Evolutionary conservation across 176 grass and related monocot genomes (phyloP).

Genomic region (Pontederia crassipes): DNA sequence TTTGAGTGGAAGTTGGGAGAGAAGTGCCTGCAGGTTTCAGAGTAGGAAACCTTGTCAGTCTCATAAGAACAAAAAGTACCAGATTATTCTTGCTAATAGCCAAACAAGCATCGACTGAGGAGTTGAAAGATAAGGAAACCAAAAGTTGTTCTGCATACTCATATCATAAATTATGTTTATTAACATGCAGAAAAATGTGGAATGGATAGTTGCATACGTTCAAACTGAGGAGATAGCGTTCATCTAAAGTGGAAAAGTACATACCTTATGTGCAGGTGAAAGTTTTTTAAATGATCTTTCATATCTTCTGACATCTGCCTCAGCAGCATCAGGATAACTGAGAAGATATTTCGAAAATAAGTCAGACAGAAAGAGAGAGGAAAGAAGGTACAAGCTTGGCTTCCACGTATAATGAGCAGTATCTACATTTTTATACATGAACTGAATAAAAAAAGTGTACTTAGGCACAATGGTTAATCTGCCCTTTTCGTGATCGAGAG

Average conservation of each 20-base stretch:
- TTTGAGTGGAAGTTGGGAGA: conserved; percentile 83
- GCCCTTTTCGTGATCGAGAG: too few species aligned
- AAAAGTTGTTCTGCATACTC: conserved; percentile 33
- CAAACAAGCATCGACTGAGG: conserved; percentile 67
- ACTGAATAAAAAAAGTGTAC: too few species aligned
- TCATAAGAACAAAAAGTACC: conserved; percentile 1
- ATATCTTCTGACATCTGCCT: conserved; percentile 69
- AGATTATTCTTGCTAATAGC: conserved; percentile 45
- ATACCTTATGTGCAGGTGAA: conserved; percentile 74
- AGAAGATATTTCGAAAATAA: conserved; percentile 15
- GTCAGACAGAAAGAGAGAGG: conserved; percentile 2
- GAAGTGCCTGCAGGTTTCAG: conserved; percentile 50
- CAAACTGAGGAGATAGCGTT: conserved; percentile 38
- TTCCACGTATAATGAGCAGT: too few species aligned
- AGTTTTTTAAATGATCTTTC: conserved; percentile 89
- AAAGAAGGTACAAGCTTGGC: too few species aligned
- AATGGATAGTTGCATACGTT: conserved; percentile 31
- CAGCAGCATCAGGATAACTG: conserved; percentile 83
- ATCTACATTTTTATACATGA: too few species aligned
- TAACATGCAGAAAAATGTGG: too few species aligned
- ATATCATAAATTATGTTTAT: too few species aligned
- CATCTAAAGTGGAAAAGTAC: conserved; percentile 5
- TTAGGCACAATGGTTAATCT: too few species aligned
- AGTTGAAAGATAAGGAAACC: conserved; percentile 62
- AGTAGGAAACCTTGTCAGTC: not conserved